These are phyloP conservation scores for Lagenidium giganteum DNA, from an alignment of 352 stramenopile species.

Conservation along the genomic window DNA sequence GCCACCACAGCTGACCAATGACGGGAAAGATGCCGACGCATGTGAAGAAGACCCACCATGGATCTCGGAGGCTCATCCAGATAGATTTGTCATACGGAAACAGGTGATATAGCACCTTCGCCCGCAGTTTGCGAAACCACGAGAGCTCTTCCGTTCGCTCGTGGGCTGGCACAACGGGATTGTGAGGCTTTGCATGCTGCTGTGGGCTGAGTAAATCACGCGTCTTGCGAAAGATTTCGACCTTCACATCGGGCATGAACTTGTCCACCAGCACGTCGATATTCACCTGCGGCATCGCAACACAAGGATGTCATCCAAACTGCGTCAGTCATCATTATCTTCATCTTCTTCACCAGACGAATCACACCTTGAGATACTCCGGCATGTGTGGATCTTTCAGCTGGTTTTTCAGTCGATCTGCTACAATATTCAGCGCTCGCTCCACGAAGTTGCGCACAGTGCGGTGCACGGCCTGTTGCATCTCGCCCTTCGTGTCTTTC, in stretches of 20 bases:
- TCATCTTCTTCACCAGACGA: too few relatives aligned
- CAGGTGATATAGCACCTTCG: conserved; percentile 82
- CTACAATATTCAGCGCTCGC: conserved; percentile 73
- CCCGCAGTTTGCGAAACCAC: conserved; percentile 43
- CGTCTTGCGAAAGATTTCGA: conserved; percentile 86
- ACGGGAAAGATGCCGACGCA: conserved; percentile 77
- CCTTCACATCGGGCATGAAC: conserved; percentile 87
- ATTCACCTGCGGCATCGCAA: conserved; percentile 33
- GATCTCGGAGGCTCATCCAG: conserved; percentile 81
- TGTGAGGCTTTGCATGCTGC: conserved; percentile 5
- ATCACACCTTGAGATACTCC: conserved; percentile 71
- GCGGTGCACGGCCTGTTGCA: conserved; percentile 77
- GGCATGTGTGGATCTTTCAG: conserved; percentile 86
- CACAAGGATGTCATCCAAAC: background rate
- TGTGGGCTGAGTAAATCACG: conserved; percentile 35
- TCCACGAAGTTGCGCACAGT: conserved; percentile 76
- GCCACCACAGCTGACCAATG: conserved; percentile 87
- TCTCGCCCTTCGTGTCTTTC: conserved; percentile 78
- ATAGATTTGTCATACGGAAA: conserved; percentile 87
- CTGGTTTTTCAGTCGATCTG: conserved; percentile 59
- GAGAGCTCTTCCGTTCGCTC: conserved; percentile 27
- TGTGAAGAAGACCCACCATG: conserved; percentile 76
- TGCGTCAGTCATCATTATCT: background rate
- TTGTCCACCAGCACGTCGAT: conserved; percentile 83
- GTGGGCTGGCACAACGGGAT: conserved; percentile 4